phyloP scores from a whole-genome alignment of 805 yeast species.

The Yamadazyma scolyti region DNA sequence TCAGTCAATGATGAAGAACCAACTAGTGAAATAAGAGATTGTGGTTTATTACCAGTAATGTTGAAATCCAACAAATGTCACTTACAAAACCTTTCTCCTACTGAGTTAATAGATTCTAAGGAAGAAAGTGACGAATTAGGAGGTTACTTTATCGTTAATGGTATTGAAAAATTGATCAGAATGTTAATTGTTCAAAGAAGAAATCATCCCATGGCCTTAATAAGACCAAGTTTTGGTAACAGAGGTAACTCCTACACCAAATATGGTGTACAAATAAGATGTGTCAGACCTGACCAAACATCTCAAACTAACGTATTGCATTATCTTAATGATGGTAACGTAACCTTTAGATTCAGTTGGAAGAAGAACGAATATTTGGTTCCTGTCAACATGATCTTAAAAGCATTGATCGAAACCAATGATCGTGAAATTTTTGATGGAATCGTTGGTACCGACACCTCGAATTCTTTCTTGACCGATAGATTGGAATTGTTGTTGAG shows the following conservation, averaged over 20 bases:
- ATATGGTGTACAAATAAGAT: conserved; percentile 90
- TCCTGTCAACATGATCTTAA: conserved; percentile 88
- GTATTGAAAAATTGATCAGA: conserved; percentile 93
- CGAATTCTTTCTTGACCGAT: conserved; percentile 93
- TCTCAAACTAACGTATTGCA: conserved; percentile 98
- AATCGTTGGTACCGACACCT: conserved; percentile 82
- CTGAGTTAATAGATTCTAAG: conserved; percentile 67
- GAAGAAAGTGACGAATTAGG: conserved; percentile 97
- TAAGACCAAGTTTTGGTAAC: conserved; percentile 89
- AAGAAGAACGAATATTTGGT: conserved; percentile 91
- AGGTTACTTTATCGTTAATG: conserved; percentile 93
- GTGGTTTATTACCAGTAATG: conserved; percentile 91
- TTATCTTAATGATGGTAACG: conserved; percentile 92
- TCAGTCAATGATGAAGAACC: conserved; percentile 86
- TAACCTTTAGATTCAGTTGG: conserved; percentile 96
- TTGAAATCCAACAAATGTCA: conserved; percentile 88
- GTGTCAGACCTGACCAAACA: conserved; percentile 94
- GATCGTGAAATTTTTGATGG: conserved; percentile 97
- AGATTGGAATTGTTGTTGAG: conserved; percentile 92
- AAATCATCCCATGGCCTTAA: conserved; percentile 96
- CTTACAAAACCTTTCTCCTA: conserved; percentile 77
- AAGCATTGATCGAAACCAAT: conserved; percentile 84
- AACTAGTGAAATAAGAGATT: conserved; percentile 77
- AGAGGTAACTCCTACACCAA: conserved; percentile 89
- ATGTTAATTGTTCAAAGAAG: conserved; percentile 98